These are phyloP conservation scores for Raddia distichophylla DNA, from an alignment of 176 grass and related monocot species.

Conservation along the genomic window DNA sequence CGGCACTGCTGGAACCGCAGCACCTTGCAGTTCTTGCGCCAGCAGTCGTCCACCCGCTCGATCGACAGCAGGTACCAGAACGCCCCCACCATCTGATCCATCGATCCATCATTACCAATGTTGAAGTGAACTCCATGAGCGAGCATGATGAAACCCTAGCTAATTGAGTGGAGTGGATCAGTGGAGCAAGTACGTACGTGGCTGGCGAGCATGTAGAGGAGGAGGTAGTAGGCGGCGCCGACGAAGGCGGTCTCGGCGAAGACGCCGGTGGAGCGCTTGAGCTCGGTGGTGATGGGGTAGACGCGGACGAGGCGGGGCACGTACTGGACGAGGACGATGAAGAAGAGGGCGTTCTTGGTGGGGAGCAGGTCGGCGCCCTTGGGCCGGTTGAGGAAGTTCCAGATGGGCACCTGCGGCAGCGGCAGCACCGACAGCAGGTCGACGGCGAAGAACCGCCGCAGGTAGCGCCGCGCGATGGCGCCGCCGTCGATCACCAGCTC, in stretches of 20 bases:
- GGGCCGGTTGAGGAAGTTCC: slow-evolving; percentile 55
- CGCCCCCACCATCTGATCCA: slow-evolving; percentile 59
- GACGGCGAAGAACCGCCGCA: slow-evolving; percentile 61
- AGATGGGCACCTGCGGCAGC: slow-evolving; percentile 65
- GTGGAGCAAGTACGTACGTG: slow-evolving; percentile 56
- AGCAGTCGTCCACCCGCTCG: slow-evolving; percentile 72
- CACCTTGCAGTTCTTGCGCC: slow-evolving; percentile 50
- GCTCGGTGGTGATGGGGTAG: slow-evolving; percentile 72
- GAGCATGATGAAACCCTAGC: no score
- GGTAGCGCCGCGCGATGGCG: slow-evolving; percentile 67
- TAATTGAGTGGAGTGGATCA: no score
- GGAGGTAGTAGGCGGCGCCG: slow-evolving; percentile 76
- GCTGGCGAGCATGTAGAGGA: slow-evolving; percentile 85
- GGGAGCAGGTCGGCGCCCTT: slow-evolving; percentile 49
- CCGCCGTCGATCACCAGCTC: slow-evolving; percentile 72
- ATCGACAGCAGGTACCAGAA: slow-evolving; percentile 90
- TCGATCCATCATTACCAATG: no score
- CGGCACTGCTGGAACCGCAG: slow-evolving; percentile 53
- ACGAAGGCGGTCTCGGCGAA: slow-evolving; percentile 76
- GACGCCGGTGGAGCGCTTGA: slow-evolving; percentile 69
- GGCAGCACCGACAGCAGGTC: slow-evolving; percentile 77
- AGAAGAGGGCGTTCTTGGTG: slow-evolving; percentile 64
- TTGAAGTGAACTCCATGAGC: no score
- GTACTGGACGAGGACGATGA: slow-evolving; percentile 66
- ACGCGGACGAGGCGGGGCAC: slow-evolving; percentile 64